Conservation (phyloP, 257 asterid genomes). For the Przewalskia tangutica region DNA sequence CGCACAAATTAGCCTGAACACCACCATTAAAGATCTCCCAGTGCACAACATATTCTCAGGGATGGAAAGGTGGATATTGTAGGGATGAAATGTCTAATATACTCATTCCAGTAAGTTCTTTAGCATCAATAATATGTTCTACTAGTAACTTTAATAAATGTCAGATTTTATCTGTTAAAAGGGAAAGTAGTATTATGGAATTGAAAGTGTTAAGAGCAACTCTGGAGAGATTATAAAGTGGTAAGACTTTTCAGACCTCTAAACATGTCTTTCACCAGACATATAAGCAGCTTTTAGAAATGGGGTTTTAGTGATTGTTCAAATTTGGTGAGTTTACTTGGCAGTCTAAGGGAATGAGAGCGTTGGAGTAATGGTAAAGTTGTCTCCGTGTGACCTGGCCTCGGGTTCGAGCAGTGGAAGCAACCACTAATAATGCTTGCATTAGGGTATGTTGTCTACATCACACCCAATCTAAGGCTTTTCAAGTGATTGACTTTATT, state of each 20-base stretch:
- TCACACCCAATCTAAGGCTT: neutral
- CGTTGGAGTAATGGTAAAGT: too few relatives aligned
- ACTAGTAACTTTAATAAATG: neutral
- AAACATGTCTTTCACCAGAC: neutral
- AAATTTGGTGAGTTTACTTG: neutral
- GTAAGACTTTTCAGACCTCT: neutral
- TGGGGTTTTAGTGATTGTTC: neutral
- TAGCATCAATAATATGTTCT: neutral
- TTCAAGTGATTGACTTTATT: neutral
- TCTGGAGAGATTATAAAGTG: neutral
- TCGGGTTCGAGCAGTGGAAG: too few relatives aligned
- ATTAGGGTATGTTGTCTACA: too few relatives aligned
- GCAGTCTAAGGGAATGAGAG: too few relatives aligned
- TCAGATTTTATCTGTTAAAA: neutral
- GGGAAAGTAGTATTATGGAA: neutral
- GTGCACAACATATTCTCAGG: too few relatives aligned
- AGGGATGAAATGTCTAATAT: too few relatives aligned
- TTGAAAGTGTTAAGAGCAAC: neutral
- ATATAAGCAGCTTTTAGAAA: neutral
- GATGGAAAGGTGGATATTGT: too few relatives aligned
- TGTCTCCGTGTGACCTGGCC: too few relatives aligned
- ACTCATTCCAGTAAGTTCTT: neutral
- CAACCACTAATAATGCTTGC: too few relatives aligned
- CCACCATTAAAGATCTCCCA: neutral
- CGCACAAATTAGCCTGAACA: neutral